Base-by-base conservation (phyloP, 179 eudicot genomes). In the Actinidia chinensis region DNA sequence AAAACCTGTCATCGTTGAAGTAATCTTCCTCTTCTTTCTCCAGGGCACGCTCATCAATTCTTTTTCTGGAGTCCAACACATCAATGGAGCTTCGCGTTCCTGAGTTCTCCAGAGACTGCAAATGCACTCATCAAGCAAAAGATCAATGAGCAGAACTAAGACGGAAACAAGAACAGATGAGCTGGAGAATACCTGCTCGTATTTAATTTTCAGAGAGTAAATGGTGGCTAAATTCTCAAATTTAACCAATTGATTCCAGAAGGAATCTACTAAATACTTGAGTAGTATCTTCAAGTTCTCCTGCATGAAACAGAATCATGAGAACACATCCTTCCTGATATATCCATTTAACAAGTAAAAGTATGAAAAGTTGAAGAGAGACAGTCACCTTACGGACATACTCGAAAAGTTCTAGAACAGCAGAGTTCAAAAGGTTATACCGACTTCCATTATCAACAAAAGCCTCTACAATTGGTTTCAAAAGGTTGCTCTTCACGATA, bases 1-100 rank as follows among this genome's bases (percentile, higher is more conserved):
- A 28, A 28, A 43, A 92, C 99, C 99, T 96, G 46, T 91, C 95
- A 85, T 92, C 98, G 5, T 96, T 96, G 78, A 94, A 96, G 84
- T 92, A 96, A 59, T 96, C 97, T 82, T 94, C 98, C 88, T 92
- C 99, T 82, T 92, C 99, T 83, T 91, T 94, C 87, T 96, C 99
- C 82, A 94, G 83, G 56, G 92, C 93, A 68, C 98, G 95, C 50
- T 90, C 99, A 79, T 96, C 97, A 66, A 77, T 81, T 58, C 92
- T 88, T 82, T 88, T 96, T 83, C 97, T 90, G 12, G 91, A 76
- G 66, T 94, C 92, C 66, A 79, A 78, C 58, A 77, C 79, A 72
- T 69, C 56, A 17, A 77, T 79, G 50, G 88, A 79, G 80, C 85
- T 83, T 63, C 79, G 84, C 28, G 78, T 82, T 79, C 82, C 97